A percentile compares a stretch with the other conserved stretches of the same genome.
phyloP scores from a whole-genome alignment of 2,329 filamentous ascomycete genomes.

The Xylaria sp. region DNA sequence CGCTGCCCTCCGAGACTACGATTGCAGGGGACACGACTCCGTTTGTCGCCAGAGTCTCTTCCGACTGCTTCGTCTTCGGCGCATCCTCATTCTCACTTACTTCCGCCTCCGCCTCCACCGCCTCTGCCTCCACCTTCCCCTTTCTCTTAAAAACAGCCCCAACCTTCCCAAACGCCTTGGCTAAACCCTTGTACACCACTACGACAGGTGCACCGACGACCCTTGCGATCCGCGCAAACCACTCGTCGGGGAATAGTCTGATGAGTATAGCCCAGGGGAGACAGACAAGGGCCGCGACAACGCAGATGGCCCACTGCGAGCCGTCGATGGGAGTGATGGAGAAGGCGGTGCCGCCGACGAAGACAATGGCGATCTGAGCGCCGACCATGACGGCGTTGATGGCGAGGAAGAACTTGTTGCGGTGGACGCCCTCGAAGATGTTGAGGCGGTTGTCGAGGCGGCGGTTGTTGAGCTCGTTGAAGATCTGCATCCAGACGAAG shows the following conservation, averaged over 20 bases:
- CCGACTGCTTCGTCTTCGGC: constrained; percentile 5
- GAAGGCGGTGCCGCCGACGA: constrained; percentile 59
- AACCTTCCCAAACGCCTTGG: constrained; percentile 22
- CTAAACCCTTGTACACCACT: constrained; percentile 29
- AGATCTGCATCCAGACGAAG: constrained; percentile 74
- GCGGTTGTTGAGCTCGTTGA: constrained; percentile 69
- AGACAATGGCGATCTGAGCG: constrained; percentile 60
- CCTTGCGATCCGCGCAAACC: constrained; percentile 39
- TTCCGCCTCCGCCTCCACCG: constrained; percentile 11
- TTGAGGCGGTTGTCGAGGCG: constrained; percentile 66
- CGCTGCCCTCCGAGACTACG: constrained; percentile 26
- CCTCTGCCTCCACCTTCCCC: constrained; percentile 12
- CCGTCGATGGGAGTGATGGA: constrained; percentile 52
- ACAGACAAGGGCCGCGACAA: constrained; percentile 52
- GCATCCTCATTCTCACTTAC: constrained; percentile 1
- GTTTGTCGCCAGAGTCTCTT: no score
- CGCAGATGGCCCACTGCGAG: constrained; percentile 56
- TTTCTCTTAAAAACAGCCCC: constrained; percentile 23
- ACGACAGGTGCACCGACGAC: constrained; percentile 37
- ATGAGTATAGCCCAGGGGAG: constrained; percentile 54
- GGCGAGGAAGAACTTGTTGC: constrained; percentile 60
- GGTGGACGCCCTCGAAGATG: constrained; percentile 59
- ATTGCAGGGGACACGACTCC: constrained; percentile 27
- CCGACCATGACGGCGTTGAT: constrained; percentile 62
- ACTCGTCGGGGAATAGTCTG: constrained; percentile 52